phyloP scores from a whole-genome alignment of 2,329 filamentous ascomycete species.

The Colletotrichum tabaci region DNA sequence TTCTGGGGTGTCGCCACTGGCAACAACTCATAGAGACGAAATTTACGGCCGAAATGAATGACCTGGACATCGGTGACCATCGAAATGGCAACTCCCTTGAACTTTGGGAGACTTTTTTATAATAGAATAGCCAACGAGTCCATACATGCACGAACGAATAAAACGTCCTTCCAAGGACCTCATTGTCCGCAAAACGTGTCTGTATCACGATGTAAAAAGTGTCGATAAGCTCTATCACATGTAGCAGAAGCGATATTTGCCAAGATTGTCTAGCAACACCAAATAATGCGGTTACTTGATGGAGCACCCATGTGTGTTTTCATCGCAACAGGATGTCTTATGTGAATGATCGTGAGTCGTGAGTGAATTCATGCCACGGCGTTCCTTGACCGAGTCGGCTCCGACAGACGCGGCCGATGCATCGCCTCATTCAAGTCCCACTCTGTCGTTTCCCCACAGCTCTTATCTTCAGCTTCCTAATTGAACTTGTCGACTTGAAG shows the following conservation, averaged over 20 bases:
- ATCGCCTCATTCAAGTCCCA: conserved; percentile 25
- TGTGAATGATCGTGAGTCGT: not conserved
- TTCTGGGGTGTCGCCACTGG: conserved; percentile 73
- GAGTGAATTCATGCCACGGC: not conserved
- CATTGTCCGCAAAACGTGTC: too few relatives aligned
- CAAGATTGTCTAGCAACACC: not conserved
- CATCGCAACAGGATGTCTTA: not conserved
- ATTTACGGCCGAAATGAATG: too few relatives aligned
- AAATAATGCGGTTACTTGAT: not conserved
- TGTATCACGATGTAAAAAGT: too few relatives aligned
- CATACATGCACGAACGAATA: too few relatives aligned
- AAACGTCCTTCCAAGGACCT: too few relatives aligned
- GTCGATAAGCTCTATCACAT: too few relatives aligned
- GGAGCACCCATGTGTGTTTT: not conserved
- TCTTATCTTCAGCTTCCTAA: conserved; percentile 21
- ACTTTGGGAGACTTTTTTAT: not conserved
- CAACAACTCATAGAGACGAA: conserved; percentile 52
- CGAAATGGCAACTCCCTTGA: too few relatives aligned
- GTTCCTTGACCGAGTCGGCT: conserved; percentile 33
- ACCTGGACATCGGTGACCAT: not conserved
- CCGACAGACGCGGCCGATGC: conserved; percentile 23
- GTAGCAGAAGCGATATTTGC: too few relatives aligned
- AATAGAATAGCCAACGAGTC: too few relatives aligned
- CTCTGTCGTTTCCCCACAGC: conserved; percentile 19
- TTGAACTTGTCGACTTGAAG: not conserved